A percentile compares a stretch with the other conserved stretches of the same genome.
Evolutionary conservation across 176 grass and related monocot genomes (phyloP).

Genomic region (Saccharum spontaneum): DNA sequence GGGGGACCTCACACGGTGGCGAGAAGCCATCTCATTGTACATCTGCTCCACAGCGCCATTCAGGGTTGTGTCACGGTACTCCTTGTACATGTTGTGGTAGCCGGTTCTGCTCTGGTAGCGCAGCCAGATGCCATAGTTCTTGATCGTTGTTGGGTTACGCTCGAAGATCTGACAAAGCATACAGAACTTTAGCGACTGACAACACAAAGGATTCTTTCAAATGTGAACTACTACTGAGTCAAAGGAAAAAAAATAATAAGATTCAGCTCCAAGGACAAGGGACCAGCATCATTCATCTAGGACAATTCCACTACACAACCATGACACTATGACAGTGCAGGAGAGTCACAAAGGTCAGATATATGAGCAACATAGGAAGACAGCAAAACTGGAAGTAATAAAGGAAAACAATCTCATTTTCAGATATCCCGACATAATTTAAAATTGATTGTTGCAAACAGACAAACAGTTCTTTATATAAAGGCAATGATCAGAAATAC

Average conservation of each 20-base stretch:
- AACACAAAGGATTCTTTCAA: background rate
- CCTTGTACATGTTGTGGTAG: conserved; percentile 96
- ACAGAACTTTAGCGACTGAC: background rate
- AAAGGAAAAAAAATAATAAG: background rate
- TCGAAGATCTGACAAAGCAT: conserved; percentile 60
- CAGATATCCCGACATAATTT: background rate
- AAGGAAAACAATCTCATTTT: background rate
- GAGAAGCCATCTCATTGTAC: conserved; percentile 88
- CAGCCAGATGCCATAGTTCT: conserved; percentile 92
- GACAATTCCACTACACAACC: background rate
- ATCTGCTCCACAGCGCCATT: conserved; percentile 88
- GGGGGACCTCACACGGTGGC: conserved; percentile 69
- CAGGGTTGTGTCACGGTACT: conserved; percentile 73
- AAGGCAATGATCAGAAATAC: background rate
- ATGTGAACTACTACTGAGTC: too few relatives aligned
- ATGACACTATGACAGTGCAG: background rate
- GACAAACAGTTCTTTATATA: background rate
- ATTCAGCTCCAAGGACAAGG: background rate
- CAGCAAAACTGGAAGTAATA: background rate
- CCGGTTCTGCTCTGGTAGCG: conserved; percentile 86
- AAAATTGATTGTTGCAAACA: background rate
- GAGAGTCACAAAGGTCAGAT: background rate
- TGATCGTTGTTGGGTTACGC: conserved; percentile 71
- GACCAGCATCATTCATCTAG: background rate
- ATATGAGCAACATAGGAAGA: background rate